Base-by-base conservation (phyloP, 495 filamentous ascomycete species). In the Achaetomiella virescens region DNA sequence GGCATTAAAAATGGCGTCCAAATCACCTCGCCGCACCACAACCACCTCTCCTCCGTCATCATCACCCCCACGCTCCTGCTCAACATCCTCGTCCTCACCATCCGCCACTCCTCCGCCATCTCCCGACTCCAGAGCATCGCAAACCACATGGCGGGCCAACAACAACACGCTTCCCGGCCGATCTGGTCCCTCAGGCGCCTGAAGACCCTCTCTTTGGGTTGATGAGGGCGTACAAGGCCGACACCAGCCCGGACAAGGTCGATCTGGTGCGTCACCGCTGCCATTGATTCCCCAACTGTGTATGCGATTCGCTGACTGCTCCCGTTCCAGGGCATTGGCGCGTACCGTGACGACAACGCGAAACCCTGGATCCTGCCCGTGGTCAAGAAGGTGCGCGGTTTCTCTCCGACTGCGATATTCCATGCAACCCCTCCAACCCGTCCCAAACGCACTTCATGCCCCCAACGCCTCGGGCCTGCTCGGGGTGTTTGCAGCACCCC, bases 281-380 rank as follows among this genome's bases (percentile, higher is more conserved):
- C 42, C 29, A 3, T 21, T 18, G 22, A n/a, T 17, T 15, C 1
- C 49, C 44, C 25, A 45, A 29, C 31, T 48, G 46, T 22, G 22
- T 52, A 40, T 20, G 44, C 6, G 22, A 37, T 51, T 48, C 37
- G 24, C 10, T 48, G 41, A 49, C 61, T 50, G 2, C 36, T 1
- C 18, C 9, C 6, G 9, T 42, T 58, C 36, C 25, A 79, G 76
- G 92, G 93, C 53, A 91, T 97, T 76, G 93, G 93, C 62, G 95
- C 95, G 57, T 97, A 99, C 70, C 81, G 93, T 66, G 95, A 96
- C 58, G 77, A 99, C 71, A 85, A 95, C 69, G 91, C 90, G 48
- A 97, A 97, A 75, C 95, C 93, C n/a, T 98, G 95, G 95, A 81
- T 98, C 52, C 75, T 98, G 47, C 91, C 95, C 1, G 95, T 97